Base-by-base conservation (phyloP, 106 monocot species). In the Acorus calamus region DNA sequence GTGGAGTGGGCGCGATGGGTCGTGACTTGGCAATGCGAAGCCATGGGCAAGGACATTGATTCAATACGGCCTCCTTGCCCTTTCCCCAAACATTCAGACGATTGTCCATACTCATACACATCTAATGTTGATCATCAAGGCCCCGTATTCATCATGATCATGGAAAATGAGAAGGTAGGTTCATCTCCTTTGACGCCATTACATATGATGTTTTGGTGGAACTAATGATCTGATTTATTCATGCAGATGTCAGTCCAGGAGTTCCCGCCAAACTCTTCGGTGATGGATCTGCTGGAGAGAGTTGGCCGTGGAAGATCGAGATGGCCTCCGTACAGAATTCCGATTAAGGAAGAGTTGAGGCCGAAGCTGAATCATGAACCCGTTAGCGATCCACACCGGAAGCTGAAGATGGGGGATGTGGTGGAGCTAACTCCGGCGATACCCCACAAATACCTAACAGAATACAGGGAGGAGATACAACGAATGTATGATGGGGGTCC, bases 1-100 rank as follows among this genome's bases (percentile, higher is more conserved):
- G 90, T 96, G 43, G 84, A 96, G 64, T 96, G 96, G 96, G 96
- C 82, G 4, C 82, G 87, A 66, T 96, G 87, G 87, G 91, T 91
- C 5, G 47, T 91, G 47, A 74, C 76, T 8, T 96, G 96, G 91
- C 96, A 85, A 45, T 87, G 87, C 46, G 96, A 96, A 66, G 72
- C 80, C 3, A 76, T 87, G 83, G 67, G 44, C 70, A 69, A 55
- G 41, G 81, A 81, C 5, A 59, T 64, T 46, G 61, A 66, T 72
- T 65, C 44, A 9, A 59, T 77, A 42, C 72, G 71, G 57, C 79
- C 84, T 50, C 77, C 72, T 47, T 96, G 96, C 49, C 69, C 84
- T 2, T 91, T 91, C 64, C 96, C 96, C 14, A 80, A 72, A 11
- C 96, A 96, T 70, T 73, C 76, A 6, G 76, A 83, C 0, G 79